phyloP scores from a whole-genome alignment of 768 basidiomycete species.

The Suillus subalutaceus region DNA sequence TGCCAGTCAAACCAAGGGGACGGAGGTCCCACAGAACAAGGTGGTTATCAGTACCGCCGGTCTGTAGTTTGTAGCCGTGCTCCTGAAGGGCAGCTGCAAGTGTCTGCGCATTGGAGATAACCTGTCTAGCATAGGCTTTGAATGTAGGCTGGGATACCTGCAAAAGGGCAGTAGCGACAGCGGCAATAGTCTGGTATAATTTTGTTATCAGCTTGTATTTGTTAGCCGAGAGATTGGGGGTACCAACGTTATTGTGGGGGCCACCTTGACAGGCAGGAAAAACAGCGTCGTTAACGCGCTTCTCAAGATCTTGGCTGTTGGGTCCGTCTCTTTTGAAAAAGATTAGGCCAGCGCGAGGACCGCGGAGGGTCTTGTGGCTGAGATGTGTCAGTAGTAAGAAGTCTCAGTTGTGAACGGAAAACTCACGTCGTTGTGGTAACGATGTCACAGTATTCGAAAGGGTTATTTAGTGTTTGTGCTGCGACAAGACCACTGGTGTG shows the following conservation, averaged over 20 bases:
- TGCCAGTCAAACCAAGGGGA: conserved; percentile 93
- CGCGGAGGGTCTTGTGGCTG: conserved; percentile 98
- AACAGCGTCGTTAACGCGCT: conserved; percentile 96
- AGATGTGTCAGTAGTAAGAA: conserved; percentile 11
- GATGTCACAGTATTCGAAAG: conserved; percentile 96
- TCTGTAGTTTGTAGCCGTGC: conserved; percentile 95
- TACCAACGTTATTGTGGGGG: conserved; percentile 92
- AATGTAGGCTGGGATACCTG: conserved; percentile 90
- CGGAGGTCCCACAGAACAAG: conserved; percentile 97
- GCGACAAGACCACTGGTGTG: conserved; percentile 97
- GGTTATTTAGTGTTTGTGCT: conserved; percentile 85
- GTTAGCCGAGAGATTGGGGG: conserved; percentile 7
- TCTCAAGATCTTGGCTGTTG: conserved; percentile 84
- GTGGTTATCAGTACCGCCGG: conserved; percentile 96
- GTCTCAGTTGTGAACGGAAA: not conserved
- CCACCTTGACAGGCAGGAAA: conserved; percentile 99
- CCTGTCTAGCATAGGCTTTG: conserved; percentile 92
- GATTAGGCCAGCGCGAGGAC: conserved; percentile 95
- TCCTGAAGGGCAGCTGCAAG: conserved; percentile 72
- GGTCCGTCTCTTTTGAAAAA: conserved; percentile 96
- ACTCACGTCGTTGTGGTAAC: conserved; percentile 95
- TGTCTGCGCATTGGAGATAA: conserved; percentile 84
- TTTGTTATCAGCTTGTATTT: conserved; percentile 4
- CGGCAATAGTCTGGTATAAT: conserved; percentile 80
- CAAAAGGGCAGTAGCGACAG: conserved; percentile 87